A percentile compares a stretch with the other conserved stretches of the same genome.
phyloP scores from a whole-genome alignment of 805 yeast genomes.

The Blastobotrys americana region DNA sequence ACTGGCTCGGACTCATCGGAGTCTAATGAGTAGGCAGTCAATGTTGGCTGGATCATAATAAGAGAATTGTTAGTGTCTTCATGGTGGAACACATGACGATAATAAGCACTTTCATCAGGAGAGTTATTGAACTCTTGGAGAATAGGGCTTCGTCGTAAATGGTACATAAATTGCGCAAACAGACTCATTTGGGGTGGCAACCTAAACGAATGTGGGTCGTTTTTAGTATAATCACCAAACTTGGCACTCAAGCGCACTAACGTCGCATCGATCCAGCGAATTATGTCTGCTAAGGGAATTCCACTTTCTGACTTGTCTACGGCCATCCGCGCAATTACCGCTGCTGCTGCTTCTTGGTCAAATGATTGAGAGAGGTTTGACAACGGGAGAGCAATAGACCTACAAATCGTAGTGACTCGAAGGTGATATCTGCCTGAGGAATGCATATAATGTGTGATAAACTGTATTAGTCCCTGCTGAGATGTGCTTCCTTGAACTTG shows the following conservation, averaged over 20 bases:
- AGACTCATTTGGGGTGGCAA: slow-evolving; percentile 69
- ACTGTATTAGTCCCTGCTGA: slow-evolving; percentile 47
- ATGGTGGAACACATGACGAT: slow-evolving; percentile 77
- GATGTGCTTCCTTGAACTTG: not conserved
- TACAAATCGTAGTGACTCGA: slow-evolving; percentile 75
- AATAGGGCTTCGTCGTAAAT: slow-evolving; percentile 87
- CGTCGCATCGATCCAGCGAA: slow-evolving; percentile 85
- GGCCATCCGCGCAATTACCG: slow-evolving; percentile 76
- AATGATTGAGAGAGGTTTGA: slow-evolving; percentile 51
- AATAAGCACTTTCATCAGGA: slow-evolving; percentile 94
- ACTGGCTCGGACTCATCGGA: slow-evolving; percentile 78
- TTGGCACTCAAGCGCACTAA: slow-evolving; percentile 76
- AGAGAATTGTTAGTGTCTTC: slow-evolving; percentile 88
- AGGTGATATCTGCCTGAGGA: slow-evolving; percentile 75
- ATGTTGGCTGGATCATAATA: slow-evolving; percentile 92
- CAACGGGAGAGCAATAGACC: slow-evolving; percentile 37
- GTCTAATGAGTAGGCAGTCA: slow-evolving; percentile 72
- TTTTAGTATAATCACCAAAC: slow-evolving; percentile 81
- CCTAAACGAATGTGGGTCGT: slow-evolving; percentile 69
- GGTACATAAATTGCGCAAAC: slow-evolving; percentile 91
- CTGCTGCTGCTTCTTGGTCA: slow-evolving; percentile 97
- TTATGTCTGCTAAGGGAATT: slow-evolving; percentile 72
- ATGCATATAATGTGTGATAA: slow-evolving; percentile 82
- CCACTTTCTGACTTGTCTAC: slow-evolving; percentile 71
- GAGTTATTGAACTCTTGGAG: slow-evolving; percentile 91